Base-by-base conservation (phyloP, 2,329 filamentous ascomycete genomes). In the Exophiala oligosperma region DNA sequence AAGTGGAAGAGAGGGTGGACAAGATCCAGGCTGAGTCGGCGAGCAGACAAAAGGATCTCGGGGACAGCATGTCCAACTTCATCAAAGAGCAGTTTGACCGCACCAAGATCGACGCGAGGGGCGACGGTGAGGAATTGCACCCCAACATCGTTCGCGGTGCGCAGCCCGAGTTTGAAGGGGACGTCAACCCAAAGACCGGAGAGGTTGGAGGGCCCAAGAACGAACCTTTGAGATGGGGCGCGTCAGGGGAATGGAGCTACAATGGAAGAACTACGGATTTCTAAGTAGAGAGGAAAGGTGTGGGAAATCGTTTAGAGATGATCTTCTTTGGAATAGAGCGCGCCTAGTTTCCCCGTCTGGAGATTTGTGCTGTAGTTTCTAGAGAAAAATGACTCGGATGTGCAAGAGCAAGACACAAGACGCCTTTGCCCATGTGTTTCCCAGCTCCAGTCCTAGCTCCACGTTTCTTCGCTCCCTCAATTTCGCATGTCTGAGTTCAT, bases 171-270 rank as follows among this genome's bases (percentile, higher is more conserved):
- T 99, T 99, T 68, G 87, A 93, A 66, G 94, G 94, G 58, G 92
- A 97, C 54, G 82, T 80, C 55, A 97, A 99, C 73, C 94, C 94
- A 2, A 89, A 88, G 79, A 99, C 94, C 1, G 94, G 94, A 24
- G 94, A 99, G 80, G 85, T 97, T 9, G 94, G 94, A 4, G 94
- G 94, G 1, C 94, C 94, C 4, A 99, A 97, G 85, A 97, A 96
- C 71, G 93, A 99, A 76, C 94, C 94, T 52, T 71, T 97, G 71
- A 79, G 92, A 67, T 97, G 93, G 93, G 92, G 92, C 0, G 79
- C 81, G 17, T 72, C 69, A 0, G 87, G 90, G 1, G 87, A 90
- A 72, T 99, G 92, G 89, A 97, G 91, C 73, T 99, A 90, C 74
- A 97, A 97, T 74, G 94, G 94, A 48, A 81, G 93, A 63, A 92